These are phyloP conservation scores for Exophiala dermatitidis DNA, from an alignment of 2,329 filamentous ascomycete species.

Conservation along the genomic window DNA sequence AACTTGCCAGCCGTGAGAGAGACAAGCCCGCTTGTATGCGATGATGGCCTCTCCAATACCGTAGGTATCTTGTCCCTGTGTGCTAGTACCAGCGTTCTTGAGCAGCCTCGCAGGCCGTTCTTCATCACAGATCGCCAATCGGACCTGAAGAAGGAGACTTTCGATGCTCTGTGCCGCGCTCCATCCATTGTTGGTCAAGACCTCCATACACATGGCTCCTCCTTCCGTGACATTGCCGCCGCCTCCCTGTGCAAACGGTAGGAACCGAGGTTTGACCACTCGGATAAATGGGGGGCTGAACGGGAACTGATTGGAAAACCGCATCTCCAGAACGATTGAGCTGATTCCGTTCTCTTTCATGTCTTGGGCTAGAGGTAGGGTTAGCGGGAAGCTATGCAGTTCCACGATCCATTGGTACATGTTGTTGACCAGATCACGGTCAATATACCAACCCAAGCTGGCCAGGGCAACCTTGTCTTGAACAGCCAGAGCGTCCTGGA, in stretches of 20 bases:
- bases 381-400: conserved; percentile 68
- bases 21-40: conserved; percentile 64
- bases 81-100: not conserved
- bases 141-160: conserved; percentile 71
- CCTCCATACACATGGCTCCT: conserved; percentile 77
- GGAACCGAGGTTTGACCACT: conserved; percentile 71
- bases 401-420: conserved; percentile 90
- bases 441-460: conserved; percentile 77
- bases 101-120: conserved; percentile 67
- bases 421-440: conserved; percentile 59
- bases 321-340: conserved; percentile 72
- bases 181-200: conserved; percentile 80
- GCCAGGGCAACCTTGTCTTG: conserved; percentile 56
- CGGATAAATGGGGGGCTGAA: conserved; percentile 76
- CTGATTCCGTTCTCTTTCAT: conserved; percentile 57
- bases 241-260: conserved; percentile 63
- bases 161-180: conserved; percentile 65
- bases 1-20: conserved; percentile 63
- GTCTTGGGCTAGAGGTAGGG: conserved; percentile 64
- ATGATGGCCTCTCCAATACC: conserved; percentile 61
- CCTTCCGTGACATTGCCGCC: conserved; percentile 81
- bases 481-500: conserved; percentile 55
- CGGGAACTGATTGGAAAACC: conserved; percentile 70
- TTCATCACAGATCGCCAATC: conserved; percentile 62
- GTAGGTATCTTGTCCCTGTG: conserved; percentile 47